Conservation (phyloP, 1,139 yeast genomes). For the Hyphopichia khmerensis region DNA sequence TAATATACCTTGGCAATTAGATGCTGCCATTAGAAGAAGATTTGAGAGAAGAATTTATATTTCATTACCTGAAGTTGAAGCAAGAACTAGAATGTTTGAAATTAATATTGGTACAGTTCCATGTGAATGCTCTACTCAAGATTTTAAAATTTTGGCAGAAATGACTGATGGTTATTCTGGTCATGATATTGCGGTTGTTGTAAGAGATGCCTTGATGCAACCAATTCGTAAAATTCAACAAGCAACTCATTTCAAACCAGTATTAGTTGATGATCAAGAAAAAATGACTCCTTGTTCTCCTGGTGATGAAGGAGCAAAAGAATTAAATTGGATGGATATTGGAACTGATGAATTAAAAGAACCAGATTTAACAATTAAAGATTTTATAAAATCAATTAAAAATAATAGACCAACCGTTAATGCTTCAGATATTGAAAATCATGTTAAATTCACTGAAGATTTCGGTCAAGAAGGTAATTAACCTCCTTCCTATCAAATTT, state of each 20-base stretch:
- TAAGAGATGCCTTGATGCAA: slow-evolving; percentile 96
- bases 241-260: slow-evolving; percentile 89
- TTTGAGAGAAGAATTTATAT: slow-evolving; percentile 94
- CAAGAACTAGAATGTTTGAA: slow-evolving; percentile 91
- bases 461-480: slow-evolving; percentile 96
- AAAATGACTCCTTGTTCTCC: slow-evolving; percentile 93
- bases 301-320: slow-evolving; percentile 82
- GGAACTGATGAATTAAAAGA: slow-evolving; percentile 86
- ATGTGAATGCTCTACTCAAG: slow-evolving; percentile 70
- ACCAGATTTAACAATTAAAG: slow-evolving; percentile 87
- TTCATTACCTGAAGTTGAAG: slow-evolving; percentile 88
- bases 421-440: slow-evolving; percentile 74
- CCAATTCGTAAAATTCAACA: slow-evolving; percentile 94
- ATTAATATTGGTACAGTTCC: slow-evolving; percentile 90
- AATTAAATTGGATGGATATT: slow-evolving; percentile 91
- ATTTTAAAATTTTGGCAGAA: slow-evolving; percentile 75
- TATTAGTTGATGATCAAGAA: slow-evolving; percentile 35
- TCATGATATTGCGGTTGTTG: slow-evolving; percentile 95
- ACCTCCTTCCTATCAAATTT: neutral
- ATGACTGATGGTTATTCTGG: slow-evolving; percentile 99
- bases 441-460: slow-evolving; percentile 85
- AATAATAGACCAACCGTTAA: slow-evolving; percentile 95
- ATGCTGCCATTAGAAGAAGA: slow-evolving; percentile 95
- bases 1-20: slow-evolving; percentile 98
- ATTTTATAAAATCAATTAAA: slow-evolving; percentile 89